These are phyloP conservation scores for Apiospora arundinis DNA, from an alignment of 2,329 filamentous ascomycete species.

Conservation along the genomic window DNA sequence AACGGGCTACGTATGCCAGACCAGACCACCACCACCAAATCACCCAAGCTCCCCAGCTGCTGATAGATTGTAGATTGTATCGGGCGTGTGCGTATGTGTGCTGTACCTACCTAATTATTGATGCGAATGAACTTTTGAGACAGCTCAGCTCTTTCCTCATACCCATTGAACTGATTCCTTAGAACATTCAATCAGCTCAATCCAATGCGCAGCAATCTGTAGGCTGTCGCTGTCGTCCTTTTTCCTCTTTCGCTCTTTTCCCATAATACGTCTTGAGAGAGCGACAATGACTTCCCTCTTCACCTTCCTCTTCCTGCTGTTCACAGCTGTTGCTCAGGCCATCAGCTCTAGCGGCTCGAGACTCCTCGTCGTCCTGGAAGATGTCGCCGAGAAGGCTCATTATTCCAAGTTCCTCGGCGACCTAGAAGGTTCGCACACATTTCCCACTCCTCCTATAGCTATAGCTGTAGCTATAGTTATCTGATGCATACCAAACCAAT, in stretches of 20 bases:
- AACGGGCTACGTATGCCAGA: conserved; percentile 28
- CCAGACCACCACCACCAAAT: not conserved
- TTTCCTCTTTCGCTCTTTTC: not conserved
- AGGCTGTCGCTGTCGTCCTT: conserved; percentile 20
- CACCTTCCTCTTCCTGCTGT: conserved; percentile 71
- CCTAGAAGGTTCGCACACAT: conserved; percentile 63
- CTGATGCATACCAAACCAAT: not conserved
- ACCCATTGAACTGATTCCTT: conserved; percentile 12
- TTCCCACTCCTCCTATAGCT: not conserved
- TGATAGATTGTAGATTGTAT: not conserved
- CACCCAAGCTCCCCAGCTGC: not conserved
- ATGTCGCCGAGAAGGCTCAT: conserved; percentile 74
- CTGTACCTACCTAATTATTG: no score
- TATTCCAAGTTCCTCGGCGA: conserved; percentile 85
- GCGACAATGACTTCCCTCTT: conserved; percentile 73
- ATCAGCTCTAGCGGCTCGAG: conserved; percentile 80
- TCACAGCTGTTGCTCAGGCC: conserved; percentile 73
- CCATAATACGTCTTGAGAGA: not conserved
- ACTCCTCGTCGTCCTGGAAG: conserved; percentile 86
- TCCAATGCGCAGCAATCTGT: conserved; percentile 20
- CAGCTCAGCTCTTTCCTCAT: not conserved
- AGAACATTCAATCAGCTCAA: not conserved
- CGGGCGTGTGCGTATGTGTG: not conserved
- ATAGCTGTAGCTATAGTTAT: no score
- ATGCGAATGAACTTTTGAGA: not conserved